Evolutionary conservation across 2,329 filamentous ascomycete species (phyloP).

Genomic region (Blastomyces parvus): DNA sequence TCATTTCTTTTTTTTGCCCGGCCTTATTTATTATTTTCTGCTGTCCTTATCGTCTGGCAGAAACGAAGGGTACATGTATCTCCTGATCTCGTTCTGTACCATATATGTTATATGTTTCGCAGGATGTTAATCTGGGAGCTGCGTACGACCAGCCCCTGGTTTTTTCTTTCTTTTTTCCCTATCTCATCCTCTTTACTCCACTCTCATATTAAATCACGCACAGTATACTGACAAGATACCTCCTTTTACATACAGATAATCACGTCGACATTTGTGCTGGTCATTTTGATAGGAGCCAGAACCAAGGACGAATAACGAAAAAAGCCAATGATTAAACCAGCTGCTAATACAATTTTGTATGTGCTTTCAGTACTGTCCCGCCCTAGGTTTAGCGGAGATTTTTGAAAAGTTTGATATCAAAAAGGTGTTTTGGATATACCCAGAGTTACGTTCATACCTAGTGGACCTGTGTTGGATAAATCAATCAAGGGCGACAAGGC

Average conservation of each 20-base stretch:
- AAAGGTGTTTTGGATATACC: no score
- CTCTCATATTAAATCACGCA: no score
- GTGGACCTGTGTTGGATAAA: not conserved
- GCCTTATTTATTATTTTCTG: no score
- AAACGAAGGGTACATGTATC: no score
- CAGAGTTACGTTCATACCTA: no score
- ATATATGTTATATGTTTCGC: not conserved
- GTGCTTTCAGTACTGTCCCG: no score
- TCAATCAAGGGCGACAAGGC: not conserved
- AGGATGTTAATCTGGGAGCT: not conserved
- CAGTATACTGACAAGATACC: not conserved
- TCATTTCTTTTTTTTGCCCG: no score
- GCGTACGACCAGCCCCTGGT: no score
- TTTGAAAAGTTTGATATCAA: not conserved
- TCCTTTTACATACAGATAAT: slow-evolving; percentile 8
- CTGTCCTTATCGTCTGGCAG: not conserved
- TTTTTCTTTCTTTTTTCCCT: not conserved
- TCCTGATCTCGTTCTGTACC: not conserved
- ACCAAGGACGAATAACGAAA: not conserved
- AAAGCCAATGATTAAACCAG: not conserved
- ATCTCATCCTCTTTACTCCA: no score
- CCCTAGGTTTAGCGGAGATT: no score
- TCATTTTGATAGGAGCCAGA: slow-evolving; percentile 12
- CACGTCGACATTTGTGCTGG: slow-evolving; percentile 12
- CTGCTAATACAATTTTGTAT: not conserved